Conservation (phyloP, 306 rosid species). For the Begonia fuchsioides region DNA sequence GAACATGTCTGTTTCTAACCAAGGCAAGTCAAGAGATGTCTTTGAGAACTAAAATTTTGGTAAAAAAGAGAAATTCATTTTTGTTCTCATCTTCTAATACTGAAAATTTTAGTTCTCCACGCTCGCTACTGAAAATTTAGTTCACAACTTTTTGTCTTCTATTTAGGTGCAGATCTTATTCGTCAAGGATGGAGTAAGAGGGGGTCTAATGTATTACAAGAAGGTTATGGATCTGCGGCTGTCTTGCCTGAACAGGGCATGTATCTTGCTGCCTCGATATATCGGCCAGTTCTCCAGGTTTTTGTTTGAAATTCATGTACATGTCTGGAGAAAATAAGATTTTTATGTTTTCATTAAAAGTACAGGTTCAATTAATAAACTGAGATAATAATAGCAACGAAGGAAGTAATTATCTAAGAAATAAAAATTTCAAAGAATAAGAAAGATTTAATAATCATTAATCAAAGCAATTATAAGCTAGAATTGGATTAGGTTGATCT, state of each 20-base stretch:
- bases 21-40: conserved; percentile 40
- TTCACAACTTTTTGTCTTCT: no score
- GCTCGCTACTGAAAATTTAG: conserved; percentile 1
- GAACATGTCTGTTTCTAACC: conserved; percentile 63
- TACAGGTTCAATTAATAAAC: no score
- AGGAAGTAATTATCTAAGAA: no score
- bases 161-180: conserved; percentile 74
- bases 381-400: no score
- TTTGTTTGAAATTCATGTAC: background rate
- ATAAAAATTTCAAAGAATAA: no score
- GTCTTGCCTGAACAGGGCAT: conserved; percentile 98
- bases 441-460: no score
- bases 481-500: no score
- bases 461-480: no score
- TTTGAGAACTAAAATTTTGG: conserved; percentile 1
- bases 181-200: conserved; percentile 96
- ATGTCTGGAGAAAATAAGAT: no score
- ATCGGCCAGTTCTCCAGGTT: conserved; percentile 97
- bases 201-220: conserved; percentile 74
- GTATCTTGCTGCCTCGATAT: conserved; percentile 85
- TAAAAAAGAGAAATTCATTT: no score
- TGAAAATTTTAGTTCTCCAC: background rate
- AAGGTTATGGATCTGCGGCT: conserved; percentile 96
- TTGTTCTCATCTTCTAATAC: background rate
- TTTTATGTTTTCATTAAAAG: no score